These are phyloP conservation scores for Mucor lusitanicus DNA, from an alignment of 371 early-diverging fungal species.

Conservation along the genomic window DNA sequence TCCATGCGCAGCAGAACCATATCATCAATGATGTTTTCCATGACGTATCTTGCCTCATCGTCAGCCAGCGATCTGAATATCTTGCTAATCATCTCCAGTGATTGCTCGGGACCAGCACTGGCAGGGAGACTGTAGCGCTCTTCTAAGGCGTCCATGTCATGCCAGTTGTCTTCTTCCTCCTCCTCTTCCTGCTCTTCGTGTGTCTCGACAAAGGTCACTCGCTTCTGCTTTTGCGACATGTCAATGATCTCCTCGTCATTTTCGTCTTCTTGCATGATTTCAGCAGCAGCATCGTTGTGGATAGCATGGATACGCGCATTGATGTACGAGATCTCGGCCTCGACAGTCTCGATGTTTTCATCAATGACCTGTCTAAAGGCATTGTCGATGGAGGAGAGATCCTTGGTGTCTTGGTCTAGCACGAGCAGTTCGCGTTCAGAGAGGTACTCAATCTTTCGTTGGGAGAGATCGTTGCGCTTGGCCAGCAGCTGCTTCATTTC, in stretches of 20 bases:
- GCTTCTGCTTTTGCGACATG: constrained; percentile 16
- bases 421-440: constrained; percentile 67
- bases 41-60: constrained; percentile 63
- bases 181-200: not conserved
- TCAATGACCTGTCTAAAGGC: constrained; percentile 73
- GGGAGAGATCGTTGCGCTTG: constrained; percentile 59
- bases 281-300: constrained; percentile 68
- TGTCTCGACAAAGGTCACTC: constrained; percentile 38
- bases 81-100: constrained; percentile 54
- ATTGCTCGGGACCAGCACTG: constrained; percentile 45
- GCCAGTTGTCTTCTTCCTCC: constrained; percentile 23
- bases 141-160: constrained; percentile 45
- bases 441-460: constrained; percentile 65
- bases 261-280: constrained; percentile 48
- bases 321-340: constrained; percentile 77
- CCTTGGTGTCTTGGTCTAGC: constrained; percentile 37
- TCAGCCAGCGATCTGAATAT: constrained; percentile 63
- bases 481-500: constrained; percentile 44
- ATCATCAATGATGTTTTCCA: constrained; percentile 73
- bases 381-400: constrained; percentile 39
- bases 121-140: constrained; percentile 43
- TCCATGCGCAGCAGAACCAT: constrained; percentile 64
- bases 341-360: constrained; percentile 80
- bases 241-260: constrained; percentile 31
- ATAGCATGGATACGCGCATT: constrained; percentile 70